These are phyloP conservation scores for Luvunga scandens DNA, from an alignment of 345 rosid species.

Conservation along the genomic window DNA sequence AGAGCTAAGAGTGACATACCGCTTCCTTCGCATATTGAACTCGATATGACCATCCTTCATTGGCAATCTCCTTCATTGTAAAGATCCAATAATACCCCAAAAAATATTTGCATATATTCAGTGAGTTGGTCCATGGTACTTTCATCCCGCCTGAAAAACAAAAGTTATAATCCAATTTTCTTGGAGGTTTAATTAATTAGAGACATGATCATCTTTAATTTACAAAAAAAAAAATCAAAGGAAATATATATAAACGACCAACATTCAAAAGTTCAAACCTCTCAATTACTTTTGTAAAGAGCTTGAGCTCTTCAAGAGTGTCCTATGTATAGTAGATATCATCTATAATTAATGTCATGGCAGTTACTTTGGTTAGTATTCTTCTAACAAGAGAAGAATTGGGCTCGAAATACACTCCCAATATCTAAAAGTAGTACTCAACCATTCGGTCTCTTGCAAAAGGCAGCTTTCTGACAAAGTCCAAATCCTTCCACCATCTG, in stretches of 20 bases:
- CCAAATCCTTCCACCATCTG: constrained; percentile 22
- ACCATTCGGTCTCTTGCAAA: constrained; percentile 21
- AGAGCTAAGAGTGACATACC: neutral
- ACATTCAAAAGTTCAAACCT: constrained; percentile 6
- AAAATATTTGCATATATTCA: constrained; percentile 12
- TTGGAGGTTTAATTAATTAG: neutral
- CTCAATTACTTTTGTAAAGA: constrained; percentile 7
- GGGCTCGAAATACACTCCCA: constrained; percentile 10
- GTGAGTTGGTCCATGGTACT: constrained; percentile 18
- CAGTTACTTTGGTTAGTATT: neutral
- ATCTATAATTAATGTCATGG: constrained; percentile 4
- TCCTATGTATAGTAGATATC: constrained; percentile 21
- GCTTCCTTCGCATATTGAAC: constrained; percentile 16
- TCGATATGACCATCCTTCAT: constrained; percentile 10
- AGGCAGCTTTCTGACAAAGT: neutral
- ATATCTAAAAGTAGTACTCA: neutral
- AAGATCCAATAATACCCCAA: constrained; percentile 9
- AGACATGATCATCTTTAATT: neutral
- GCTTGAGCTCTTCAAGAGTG: constrained; percentile 15
- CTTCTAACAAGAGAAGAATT: constrained; percentile 6
- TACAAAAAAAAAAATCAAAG: neutral
- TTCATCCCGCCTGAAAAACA: constrained; percentile 29
- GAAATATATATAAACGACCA: no score
- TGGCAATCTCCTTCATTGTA: constrained; percentile 16
- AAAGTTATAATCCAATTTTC: neutral